Evolutionary conservation across 208 protist species (phyloP).

Genomic region (Sergeia podlipaevii): DNA sequence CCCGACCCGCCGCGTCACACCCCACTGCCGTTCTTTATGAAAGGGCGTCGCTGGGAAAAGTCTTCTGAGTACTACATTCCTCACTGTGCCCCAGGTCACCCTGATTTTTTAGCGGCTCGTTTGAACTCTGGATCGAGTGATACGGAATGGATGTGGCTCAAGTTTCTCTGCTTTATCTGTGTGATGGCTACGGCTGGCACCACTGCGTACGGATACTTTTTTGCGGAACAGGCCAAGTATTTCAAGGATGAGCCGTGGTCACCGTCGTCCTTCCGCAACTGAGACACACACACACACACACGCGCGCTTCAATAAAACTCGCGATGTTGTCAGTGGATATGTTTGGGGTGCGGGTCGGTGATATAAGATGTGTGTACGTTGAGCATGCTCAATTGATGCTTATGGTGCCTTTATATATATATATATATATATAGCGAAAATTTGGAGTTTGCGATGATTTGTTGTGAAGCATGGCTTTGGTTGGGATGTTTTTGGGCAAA

Average conservation of each 20-base stretch:
- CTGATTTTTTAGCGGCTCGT: slow-evolving; percentile 47
- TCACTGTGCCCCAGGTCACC: slow-evolving; percentile 44
- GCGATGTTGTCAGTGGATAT: too few species aligned
- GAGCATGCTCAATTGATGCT: too few species aligned
- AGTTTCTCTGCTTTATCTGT: slow-evolving; percentile 78
- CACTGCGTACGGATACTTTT: slow-evolving; percentile 65
- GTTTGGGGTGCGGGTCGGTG: too few species aligned
- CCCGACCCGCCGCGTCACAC: slow-evolving; percentile 1
- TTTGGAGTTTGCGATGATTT: too few species aligned
- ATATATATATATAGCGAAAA: too few species aligned
- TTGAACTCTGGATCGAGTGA: slow-evolving; percentile 51
- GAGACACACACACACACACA: too few species aligned
- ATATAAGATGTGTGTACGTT: too few species aligned
- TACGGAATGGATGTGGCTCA: slow-evolving; percentile 82
- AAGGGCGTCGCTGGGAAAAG: slow-evolving; percentile 37
- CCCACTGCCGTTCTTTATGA: slow-evolving; percentile 31
- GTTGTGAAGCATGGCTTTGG: too few species aligned
- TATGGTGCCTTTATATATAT: too few species aligned
- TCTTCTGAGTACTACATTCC: slow-evolving; percentile 52
- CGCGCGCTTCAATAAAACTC: too few species aligned
- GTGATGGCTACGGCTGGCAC: slow-evolving; percentile 63
- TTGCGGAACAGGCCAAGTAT: slow-evolving; percentile 71
- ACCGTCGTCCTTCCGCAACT: too few species aligned
- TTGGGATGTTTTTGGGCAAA: too few species aligned
- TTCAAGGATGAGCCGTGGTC: slow-evolving; percentile 90